Base-by-base conservation (phyloP, 192 early-diverging fungal genomes). In the Entomortierella beljakovae region DNA sequence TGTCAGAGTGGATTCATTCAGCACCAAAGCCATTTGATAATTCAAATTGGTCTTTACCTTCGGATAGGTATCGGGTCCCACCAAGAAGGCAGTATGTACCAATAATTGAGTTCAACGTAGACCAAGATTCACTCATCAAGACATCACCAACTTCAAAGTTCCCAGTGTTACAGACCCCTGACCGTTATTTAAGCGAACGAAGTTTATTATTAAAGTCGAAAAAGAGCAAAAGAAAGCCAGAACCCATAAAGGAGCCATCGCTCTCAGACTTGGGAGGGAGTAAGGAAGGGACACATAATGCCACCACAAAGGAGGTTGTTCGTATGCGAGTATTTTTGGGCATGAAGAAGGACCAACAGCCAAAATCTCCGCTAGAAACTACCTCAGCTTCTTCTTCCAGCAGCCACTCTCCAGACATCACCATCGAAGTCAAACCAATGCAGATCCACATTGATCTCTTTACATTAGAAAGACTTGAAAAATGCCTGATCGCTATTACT, bases 351-450 rank as follows among this genome's bases (percentile, higher is more conserved):
- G 75, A 79, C 23, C 57, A 46, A 22, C 28, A 34, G 28, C 51
- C 67, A 8, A 61, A 23, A 8, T 48, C 49, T 9, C 62, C 68
- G 0, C 3, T 35, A 1, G 75, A 79, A 0, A 8, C 62, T 16
- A 37, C 64, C 3, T 31, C 42, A 16, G 32, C 70, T 10, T 7
- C 55, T 15, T 20, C 28, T 1, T 57, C 74, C 0, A 53, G 33
- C n/a, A 34, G 61, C 15, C 64, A 55, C 55, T 49, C 68, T 26
- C 71, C 69, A 6, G 85, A 87, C 46, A 67, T 84, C 4, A 63
- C 61, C 22, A 61, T 86, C 7, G 84, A 87, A 10, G 70, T 87
- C 10, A 81, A 86, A 42, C 83, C 88, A n/a, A 43, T 86, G 5
- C 83, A 83, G 25, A 31, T 87, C 9, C 70, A 81, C 25, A 7